Base-by-base conservation (phyloP, 176 grass and related monocot genomes). In the Avena atlantica region DNA sequence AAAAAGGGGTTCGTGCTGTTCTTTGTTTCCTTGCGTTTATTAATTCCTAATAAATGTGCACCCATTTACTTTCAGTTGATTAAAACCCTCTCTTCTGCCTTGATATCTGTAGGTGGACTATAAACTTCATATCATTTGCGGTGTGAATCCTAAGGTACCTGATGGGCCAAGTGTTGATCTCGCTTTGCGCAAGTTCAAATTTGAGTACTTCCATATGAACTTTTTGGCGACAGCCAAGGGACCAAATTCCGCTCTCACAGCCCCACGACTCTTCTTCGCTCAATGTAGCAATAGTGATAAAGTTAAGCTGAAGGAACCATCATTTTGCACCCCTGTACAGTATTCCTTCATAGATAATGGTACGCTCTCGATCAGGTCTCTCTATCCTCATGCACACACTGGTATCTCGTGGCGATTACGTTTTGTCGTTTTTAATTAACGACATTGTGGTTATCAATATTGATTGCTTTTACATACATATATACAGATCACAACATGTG, bases 181-280 rank as follows among this genome's bases (percentile, higher is more conserved):
- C 12, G 61, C 23, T 64, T 6, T 64, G 61, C 11, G 61, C 21
- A 64, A 64, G 61, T 17, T 8, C 14, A 36, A 68, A 19, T 70
- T 70, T 70, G 82, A 4, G 36, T 48, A 24, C 36, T 61, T 37
- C 17, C 82, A 61, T 74, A 84, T 84, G 4, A 74, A 83, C 68
- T 72, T 83, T 23, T 73, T n/a, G 81, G 81, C 81, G 71, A 72
- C 67, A 83, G 6, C 81, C 13, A 57, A 59, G 52, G 34, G 49
- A 23, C 31, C 49, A 81, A 34, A 69, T 48, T 27, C 48, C 16
- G 47, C 49, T 56, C 64, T 37, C 36, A 37, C 36, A 37, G 36
- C 36, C 5, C 37, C 49, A 36, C 3, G 52, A 20, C 15, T 67
- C 2, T 68, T 81, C 62, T 81, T 81, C 48, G 42, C 62, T n/a